Conservation (phyloP, 2,329 filamentous ascomycete species). For the Beauveria pseudobassiana region DNA sequence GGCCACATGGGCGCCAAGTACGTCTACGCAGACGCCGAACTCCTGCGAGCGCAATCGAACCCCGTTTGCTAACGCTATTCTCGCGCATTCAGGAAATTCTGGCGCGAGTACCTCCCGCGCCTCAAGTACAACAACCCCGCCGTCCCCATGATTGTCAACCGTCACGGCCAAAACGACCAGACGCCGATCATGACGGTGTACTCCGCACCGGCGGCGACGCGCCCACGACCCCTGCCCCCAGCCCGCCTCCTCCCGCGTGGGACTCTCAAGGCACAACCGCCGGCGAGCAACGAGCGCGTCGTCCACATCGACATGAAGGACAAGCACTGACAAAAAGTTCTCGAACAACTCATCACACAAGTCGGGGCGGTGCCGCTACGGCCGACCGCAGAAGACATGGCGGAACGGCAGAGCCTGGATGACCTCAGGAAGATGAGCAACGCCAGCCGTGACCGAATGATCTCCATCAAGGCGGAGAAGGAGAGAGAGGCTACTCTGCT, state of each 20-base stretch:
- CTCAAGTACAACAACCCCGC: slow-evolving; percentile 93
- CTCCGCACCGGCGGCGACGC: slow-evolving; percentile 35
- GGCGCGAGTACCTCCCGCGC: slow-evolving; percentile 71
- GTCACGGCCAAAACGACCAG: slow-evolving; percentile 48
- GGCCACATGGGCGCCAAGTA: slow-evolving; percentile 71
- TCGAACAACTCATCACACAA: slow-evolving; percentile 53
- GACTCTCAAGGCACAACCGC: slow-evolving; percentile 40
- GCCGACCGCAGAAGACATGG: slow-evolving; percentile 51
- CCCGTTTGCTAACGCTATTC: slow-evolving; percentile 12
- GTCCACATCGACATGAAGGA: slow-evolving; percentile 57
- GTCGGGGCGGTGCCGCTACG: slow-evolving; percentile 52
- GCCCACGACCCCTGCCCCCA: slow-evolving; percentile 26
- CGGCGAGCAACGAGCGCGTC: slow-evolving; percentile 40
- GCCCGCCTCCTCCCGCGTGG: slow-evolving; percentile 39
- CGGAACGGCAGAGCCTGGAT: slow-evolving; percentile 49
- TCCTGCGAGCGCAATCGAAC: neutral
- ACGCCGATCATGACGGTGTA: slow-evolving; percentile 60
- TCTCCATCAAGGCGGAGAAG: slow-evolving; percentile 46
- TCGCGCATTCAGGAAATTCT: slow-evolving; percentile 64
- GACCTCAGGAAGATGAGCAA: slow-evolving; percentile 44
- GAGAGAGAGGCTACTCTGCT: slow-evolving; percentile 52
- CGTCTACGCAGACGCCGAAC: slow-evolving; percentile 17
- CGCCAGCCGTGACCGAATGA: slow-evolving; percentile 46
- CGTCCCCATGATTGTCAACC: slow-evolving; percentile 74
- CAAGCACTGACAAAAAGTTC: slow-evolving; percentile 51